Percentiles rank a stretch among this genome's conserved stretches.
phyloP scores from a whole-genome alignment of 495 filamentous ascomycete genomes.

The Bombardia bombarda region DNA sequence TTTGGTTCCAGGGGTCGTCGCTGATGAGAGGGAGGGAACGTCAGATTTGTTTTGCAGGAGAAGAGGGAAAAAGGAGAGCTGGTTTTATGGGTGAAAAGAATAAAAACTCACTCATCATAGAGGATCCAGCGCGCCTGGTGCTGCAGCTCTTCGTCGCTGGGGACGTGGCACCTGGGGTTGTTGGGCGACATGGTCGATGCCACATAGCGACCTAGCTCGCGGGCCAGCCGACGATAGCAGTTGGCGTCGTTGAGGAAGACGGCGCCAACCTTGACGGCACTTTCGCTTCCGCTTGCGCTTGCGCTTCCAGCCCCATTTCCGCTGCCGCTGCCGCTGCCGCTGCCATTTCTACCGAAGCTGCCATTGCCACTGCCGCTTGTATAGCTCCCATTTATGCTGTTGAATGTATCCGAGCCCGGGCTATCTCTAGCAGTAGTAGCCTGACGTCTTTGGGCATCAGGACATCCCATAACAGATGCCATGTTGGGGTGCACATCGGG shows the following conservation, averaged over 20 bases:
- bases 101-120: constrained; percentile 41
- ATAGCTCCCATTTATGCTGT: too few relatives aligned
- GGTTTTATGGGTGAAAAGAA: too few relatives aligned
- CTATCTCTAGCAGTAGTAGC: too few relatives aligned
- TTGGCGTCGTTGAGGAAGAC: constrained; percentile 42
- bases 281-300: not conserved
- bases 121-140: constrained; percentile 50
- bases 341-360: not conserved
- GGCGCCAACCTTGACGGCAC: constrained; percentile 1
- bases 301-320: not conserved
- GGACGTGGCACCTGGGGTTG: constrained; percentile 45
- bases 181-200: constrained; percentile 40
- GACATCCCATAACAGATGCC: too few relatives aligned
- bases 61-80: too few relatives aligned
- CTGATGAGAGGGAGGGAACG: constrained; percentile 17
- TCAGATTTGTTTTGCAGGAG: too few relatives aligned
- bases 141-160: constrained; percentile 45
- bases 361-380: too few relatives aligned
- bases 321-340: not conserved
- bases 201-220: constrained; percentile 42
- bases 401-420: too few relatives aligned
- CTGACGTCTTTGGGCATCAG: too few relatives aligned
- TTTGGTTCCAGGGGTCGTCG: constrained; percentile 69
- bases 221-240: constrained; percentile 43
- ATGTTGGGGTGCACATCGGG: too few relatives aligned